phyloP scores from a whole-genome alignment of 306 rosid genomes.

The Vigna angularis region DNA sequence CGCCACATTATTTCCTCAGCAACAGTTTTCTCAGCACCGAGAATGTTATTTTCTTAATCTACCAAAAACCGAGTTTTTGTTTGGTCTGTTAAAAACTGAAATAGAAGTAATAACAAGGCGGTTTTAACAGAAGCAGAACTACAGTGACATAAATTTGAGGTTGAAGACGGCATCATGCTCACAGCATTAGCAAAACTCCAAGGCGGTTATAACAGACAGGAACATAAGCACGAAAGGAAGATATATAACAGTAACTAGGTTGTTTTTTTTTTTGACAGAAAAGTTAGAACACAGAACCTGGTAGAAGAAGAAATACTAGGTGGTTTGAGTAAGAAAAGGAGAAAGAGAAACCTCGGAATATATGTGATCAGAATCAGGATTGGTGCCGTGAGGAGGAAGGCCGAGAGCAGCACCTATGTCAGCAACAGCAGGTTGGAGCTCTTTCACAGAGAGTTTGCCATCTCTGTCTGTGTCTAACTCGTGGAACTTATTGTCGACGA shows the following conservation, averaged over 20 bases:
- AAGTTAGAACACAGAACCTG: no score
- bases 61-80: background rate
- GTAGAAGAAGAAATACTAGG: no score
- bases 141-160: background rate
- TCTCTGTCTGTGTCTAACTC: conserved; percentile 83
- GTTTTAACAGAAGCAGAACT: conserved; percentile 7
- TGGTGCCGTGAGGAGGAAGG: conserved; percentile 79
- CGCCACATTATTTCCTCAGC: conserved; percentile 12
- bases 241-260: background rate
- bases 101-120: background rate
- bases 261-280: no score
- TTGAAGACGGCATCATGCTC: background rate
- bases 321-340: background rate
- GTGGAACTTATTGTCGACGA: conserved; percentile 83
- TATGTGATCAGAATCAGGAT: conserved; percentile 77
- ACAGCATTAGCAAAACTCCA: conserved; percentile 18
- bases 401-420: conserved; percentile 98
- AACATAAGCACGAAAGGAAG: background rate
- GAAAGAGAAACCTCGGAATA: conserved; percentile 70
- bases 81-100: background rate
- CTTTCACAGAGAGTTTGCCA: conserved; percentile 83
- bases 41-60: background rate
- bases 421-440: conserved; percentile 93
- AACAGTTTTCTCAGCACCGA: background rate
- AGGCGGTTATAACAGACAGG: background rate